Evolutionary conservation across 345 rosid species (phyloP), one percentile per base, ranked within the genome.

Genomic region (Chamaenerion angustifolium): DNA sequence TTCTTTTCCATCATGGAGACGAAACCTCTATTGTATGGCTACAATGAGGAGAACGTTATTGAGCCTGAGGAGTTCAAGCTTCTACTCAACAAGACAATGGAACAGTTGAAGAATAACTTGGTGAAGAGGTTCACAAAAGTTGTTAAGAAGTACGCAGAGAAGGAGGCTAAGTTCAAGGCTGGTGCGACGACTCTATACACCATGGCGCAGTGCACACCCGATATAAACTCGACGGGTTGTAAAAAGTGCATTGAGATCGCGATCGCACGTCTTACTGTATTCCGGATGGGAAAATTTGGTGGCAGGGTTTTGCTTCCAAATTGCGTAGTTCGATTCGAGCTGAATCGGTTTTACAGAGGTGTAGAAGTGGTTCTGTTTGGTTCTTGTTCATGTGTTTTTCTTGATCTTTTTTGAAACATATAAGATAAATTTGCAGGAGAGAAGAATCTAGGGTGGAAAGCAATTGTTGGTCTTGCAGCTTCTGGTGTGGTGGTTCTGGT

Each of bases 251-350:
- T 55, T 25, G 43, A 10, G 49, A 31, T n/a, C 40, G 58, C 58
- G 21, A 15, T 6, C 19, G 10, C 42, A 2, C 31, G 40, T 13
- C 58, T 55, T 16, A 9, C 16, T 9, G 45, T 16, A 21, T 2
- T 8, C 19, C 11, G 1, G 13, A 25, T 23, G 50, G 58, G 50
- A 12, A 55, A 55, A 16, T 44, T 55, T 3, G 58, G 58, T 1
- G 75, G 67, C 42, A 59, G 64, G 43, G 44, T 64, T 8, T 21
- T 71, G 46, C 4, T 0, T n/a, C 79, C 77, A 0, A 69, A 68
- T 43, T 79, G 82, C 57, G 37, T 45, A 14, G 15, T 71, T 12
- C 31, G 71, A 44, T 79, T 15, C 37, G 77, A 72, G 23, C 3
- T 16, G 0, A 63, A 63, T 56, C 31, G 23, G 0, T 67, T 72